phyloP scores from a whole-genome alignment of 352 stramenopile species.

The Phytophthora pisi region DNA sequence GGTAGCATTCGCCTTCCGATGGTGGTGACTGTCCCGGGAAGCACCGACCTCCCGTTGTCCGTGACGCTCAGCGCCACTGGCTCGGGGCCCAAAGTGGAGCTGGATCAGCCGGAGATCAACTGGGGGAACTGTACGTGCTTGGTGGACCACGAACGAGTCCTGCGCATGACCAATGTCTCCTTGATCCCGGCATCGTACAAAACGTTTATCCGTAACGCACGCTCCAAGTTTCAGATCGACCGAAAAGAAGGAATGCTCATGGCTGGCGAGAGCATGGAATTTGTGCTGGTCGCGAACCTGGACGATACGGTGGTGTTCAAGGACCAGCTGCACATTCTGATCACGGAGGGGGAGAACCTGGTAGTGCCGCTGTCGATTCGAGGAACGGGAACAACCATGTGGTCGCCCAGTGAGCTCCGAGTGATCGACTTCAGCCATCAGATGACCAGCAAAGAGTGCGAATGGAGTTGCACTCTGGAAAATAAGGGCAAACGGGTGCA shows the following conservation, averaged over 20 bases:
- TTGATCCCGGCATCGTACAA: constrained; percentile 92
- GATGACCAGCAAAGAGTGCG: constrained; percentile 90
- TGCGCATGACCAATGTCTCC: constrained; percentile 90
- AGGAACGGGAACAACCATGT: constrained; percentile 95
- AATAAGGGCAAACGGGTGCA: constrained; percentile 95
- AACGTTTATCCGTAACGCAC: constrained; percentile 92
- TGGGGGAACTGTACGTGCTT: constrained; percentile 94
- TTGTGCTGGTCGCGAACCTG: constrained; percentile 90
- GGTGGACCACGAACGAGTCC: constrained; percentile 65
- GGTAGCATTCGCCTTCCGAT: constrained; percentile 92
- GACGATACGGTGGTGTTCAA: constrained; percentile 93
- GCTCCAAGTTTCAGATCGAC: constrained; percentile 93
- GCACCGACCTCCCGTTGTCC: constrained; percentile 88
- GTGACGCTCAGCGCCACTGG: constrained; percentile 86
- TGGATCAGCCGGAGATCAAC: constrained; percentile 83
- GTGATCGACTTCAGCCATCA: constrained; percentile 93
- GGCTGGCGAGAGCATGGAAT: constrained; percentile 72
- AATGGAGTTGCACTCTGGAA: constrained; percentile 94
- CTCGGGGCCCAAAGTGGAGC: constrained; percentile 84
- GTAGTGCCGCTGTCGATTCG: constrained; percentile 89
- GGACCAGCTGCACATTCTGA: constrained; percentile 94
- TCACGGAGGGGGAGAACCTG: constrained; percentile 91
- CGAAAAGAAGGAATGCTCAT: constrained; percentile 86
- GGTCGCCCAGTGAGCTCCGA: constrained; percentile 86
- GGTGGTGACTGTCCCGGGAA: constrained; percentile 83